Evolutionary conservation across 805 yeast genomes (phyloP), one percentile per base, ranked within the genome.

Genomic region (Candida nemodendra): DNA sequence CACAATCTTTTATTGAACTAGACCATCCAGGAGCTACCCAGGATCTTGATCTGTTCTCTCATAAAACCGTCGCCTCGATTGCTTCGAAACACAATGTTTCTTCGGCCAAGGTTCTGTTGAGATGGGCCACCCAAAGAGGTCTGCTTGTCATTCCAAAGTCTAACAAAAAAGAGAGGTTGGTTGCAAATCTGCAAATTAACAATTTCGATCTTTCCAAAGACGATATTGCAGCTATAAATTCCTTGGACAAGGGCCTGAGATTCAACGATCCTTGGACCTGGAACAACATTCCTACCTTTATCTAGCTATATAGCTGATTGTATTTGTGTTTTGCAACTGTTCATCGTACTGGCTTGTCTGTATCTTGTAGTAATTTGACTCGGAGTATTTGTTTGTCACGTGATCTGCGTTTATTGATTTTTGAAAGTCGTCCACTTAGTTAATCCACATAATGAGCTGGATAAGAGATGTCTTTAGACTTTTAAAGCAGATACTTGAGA

Each of bases 51-150:
- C 67, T 85, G 51, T 78, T 84, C 46, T 74, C 77, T 38, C 77
- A 84, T 57, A 72, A 72, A 19, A 53, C 64, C 15, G 66, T 85
- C 50, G 61, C 57, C 34, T 41, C 63, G 31, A 79, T 86, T 56
- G 88, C 93, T 30, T 41, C 54, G 8, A 66, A 65, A n/a, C 79
- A 76, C 53, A 57, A 61, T 19, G 81, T 73, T 51, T 57, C 83
- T 22, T 59, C 87, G 15, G 80, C 88, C 21, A 84, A 84, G 63
- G 80, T 85, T 14, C 67, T 85, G 45, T 67, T 85, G 47, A 77
- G 91, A 69, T 85, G 95, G 95, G 85, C 90, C 32, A 81, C 90
- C 24, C 93, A 85, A 66, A 76, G 89, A 64, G 74, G 74, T 38
- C 56, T 85, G 43, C 84, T 85, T 28, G 78, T 85, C 42, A 85